Percentiles rank a stretch among this genome's conserved stretches.
These are phyloP conservation scores for Escallonia rubra DNA, from an alignment of 129 eudicot species.

Conservation along the genomic window DNA sequence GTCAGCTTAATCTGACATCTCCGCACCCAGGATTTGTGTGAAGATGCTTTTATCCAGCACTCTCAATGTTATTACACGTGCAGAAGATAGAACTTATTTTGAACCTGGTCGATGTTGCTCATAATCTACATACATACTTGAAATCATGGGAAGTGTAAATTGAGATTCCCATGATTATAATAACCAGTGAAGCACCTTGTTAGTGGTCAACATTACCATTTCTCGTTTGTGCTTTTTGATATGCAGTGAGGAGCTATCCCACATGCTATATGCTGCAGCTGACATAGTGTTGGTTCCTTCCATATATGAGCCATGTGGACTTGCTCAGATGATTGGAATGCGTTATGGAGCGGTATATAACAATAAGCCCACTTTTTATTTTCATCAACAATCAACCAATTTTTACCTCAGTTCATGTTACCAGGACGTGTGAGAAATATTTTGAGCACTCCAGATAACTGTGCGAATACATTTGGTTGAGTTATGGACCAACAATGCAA, in stretches of 20 bases:
- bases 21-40: no score
- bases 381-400: neutral
- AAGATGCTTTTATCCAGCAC: no score
- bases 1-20: no score
- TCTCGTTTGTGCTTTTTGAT: conserved; percentile 2
- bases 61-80: no score
- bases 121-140: no score
- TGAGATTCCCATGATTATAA: no score
- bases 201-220: neutral
- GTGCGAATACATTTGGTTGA: neutral
- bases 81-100: no score
- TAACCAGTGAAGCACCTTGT: neutral
- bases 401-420: neutral
- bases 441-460: neutral
- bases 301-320: conserved; percentile 91
- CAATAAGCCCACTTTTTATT: neutral
- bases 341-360: conserved; percentile 79
- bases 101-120: no score
- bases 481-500: neutral
- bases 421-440: no score
- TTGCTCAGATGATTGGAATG: conserved; percentile 92
- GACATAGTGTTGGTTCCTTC: conserved; percentile 88
- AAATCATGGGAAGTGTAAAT: no score
- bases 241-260: conserved; percentile 85
- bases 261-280: conserved; percentile 83